Conservation (phyloP, 2,329 filamentous ascomycete species). For the Cytospora schulzeri region DNA sequence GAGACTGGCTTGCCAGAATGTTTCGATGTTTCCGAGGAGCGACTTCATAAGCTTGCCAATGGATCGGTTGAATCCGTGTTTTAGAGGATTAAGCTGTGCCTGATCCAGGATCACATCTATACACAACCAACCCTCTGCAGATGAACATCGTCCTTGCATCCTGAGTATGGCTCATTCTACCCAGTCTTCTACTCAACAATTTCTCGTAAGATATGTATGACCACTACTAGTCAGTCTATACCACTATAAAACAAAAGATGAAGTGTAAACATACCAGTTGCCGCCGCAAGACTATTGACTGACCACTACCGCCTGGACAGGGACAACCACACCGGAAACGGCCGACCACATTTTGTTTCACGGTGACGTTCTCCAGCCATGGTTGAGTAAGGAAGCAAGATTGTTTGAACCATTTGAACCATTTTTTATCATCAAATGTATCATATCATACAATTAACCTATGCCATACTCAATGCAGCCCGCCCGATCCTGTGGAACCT, state of each 20-base stretch:
- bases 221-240: no score
- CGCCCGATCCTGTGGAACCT: not conserved
- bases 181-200: no score
- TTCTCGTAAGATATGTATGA: no score
- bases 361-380: not conserved
- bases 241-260: no score
- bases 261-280: no score
- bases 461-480: not conserved
- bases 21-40: constrained; percentile 12
- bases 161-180: no score
- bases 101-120: not conserved
- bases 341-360: not conserved
- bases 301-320: not conserved
- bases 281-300: not conserved
- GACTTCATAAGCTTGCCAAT: constrained; percentile 3
- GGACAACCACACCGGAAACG: no score
- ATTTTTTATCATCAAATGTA: not conserved
- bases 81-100: not conserved
- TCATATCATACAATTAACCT: not conserved
- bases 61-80: constrained; percentile 20
- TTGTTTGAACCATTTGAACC: not conserved
- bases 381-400: not conserved
- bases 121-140: not conserved
- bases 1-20: constrained; percentile 37
- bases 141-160: not conserved